A percentile compares a stretch with the other conserved stretches of the same genome.
Conservation (phyloP, 805 yeast genomes). For the Zygosaccharomyces lentus region DNA sequence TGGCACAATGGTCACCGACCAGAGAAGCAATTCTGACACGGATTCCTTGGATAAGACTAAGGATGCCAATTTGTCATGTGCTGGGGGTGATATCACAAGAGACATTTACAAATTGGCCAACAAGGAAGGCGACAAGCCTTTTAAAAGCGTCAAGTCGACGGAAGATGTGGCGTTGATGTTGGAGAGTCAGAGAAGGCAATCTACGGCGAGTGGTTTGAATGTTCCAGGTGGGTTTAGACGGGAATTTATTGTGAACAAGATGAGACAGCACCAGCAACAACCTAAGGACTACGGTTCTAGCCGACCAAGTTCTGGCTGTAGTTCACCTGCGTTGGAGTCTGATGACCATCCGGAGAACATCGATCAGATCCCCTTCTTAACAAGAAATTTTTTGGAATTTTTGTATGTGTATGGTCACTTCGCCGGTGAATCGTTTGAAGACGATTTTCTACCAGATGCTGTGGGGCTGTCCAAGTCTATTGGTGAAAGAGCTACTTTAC, state of each 20-base stretch:
- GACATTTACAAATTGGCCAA: conserved; percentile 33
- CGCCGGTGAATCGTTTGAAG: conserved; percentile 79
- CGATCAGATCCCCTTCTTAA: conserved; percentile 46
- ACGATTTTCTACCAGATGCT: conserved; percentile 47
- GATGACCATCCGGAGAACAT: conserved; percentile 30
- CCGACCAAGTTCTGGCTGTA: conserved; percentile 10
- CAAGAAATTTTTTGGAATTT: conserved; percentile 73
- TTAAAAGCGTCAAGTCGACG: conserved; percentile 15
- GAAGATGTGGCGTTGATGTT: conserved; percentile 26
- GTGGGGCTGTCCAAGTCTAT: conserved; percentile 36
- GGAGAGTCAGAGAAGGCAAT: conserved; percentile 45
- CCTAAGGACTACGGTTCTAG: conserved; percentile 11
- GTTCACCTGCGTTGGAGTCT: conserved; percentile 8
- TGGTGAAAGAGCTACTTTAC: conserved; percentile 11
- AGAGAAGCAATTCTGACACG: conserved; percentile 6
- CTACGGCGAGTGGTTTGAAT: conserved; percentile 62
- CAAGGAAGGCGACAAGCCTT: conserved; percentile 2
- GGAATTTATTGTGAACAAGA: conserved; percentile 50
- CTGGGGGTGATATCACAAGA: conserved; percentile 39
- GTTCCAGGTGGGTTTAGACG: conserved; percentile 84
- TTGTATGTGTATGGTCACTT: conserved; percentile 78
- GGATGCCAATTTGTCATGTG: conserved; percentile 14
- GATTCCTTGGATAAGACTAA: conserved; percentile 3
- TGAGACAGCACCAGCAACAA: conserved; percentile 29
- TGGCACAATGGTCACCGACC: conserved; percentile 5